Base-by-base conservation (phyloP, 441 rosid species). In the Croton laevigatus region DNA sequence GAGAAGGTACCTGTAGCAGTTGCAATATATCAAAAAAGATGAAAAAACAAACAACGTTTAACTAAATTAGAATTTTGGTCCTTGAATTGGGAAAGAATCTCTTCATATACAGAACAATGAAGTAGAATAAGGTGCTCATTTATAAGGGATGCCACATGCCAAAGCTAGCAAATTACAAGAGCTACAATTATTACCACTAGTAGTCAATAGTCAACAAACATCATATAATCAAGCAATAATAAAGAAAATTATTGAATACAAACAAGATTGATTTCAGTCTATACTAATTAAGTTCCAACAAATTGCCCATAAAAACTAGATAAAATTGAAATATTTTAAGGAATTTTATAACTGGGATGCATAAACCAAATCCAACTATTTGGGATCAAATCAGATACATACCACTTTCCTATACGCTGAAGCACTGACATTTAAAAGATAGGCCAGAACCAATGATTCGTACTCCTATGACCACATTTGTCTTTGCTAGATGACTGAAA, bases 1-100 rank as follows among this genome's bases (percentile, higher is more conserved):
- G 87, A 74, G 99, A 93, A 77, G 79, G 89, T 71, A 86, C 98
- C 98, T 95, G 88, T 17, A 75, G 68, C 68, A 46, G 78, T 73
- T 78, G 75, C 58, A 52, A 71, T 48, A 70, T 45, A 73, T 64
- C 69, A 77, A 42, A 67, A 44, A 64, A 27, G 32, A 27, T 27
- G 32, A 27, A 27, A 1, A 27, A 40, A 52, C 34, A 76, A 45
- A 59, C 62, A 42, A 44, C 55, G 20, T 65, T 23, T 42, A 63
- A 48, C 6, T 27, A 27, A 27, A 27, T 27, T 27, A 27, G 32
- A 27, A 27, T 27, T 27, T 27, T 27, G 32, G 32, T 27, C 32
- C 32, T 27, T 27, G 32, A 27, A 27, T 27, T 27, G 1, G 32
- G 32, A 27, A 27, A 27, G 32, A 27, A 27, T 27, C 32, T 40